Evolutionary conservation across 2,329 filamentous ascomycete species (phyloP), one percentile per base, ranked within the genome.

Genomic region (Tolypocladium ophioglossoides): DNA sequence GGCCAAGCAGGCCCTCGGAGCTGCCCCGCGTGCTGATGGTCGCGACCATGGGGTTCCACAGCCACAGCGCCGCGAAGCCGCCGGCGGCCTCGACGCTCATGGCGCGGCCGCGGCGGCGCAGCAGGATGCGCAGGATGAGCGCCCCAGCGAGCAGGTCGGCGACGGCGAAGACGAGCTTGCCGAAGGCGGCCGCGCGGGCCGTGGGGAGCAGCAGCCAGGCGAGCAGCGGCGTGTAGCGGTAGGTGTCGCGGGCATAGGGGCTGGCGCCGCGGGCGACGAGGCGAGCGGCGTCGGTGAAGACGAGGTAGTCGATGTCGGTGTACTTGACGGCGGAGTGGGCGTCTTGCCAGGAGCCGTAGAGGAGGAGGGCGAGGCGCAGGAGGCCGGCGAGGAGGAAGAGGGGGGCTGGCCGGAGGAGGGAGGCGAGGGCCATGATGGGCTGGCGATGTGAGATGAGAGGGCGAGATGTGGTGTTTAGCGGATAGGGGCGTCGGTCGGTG

Each of bases 261-360:
- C 88, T 89, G 49, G 74, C 72, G 4, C 81, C 81, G n/a, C 71
- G 74, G 4, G 84, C 73, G 46, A 89, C 71, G 70, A 87, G 92
- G 59, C 88, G 87, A 2, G 94, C 83, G 30, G 94, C 94, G 69
- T 97, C 92, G 50, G 94, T 97, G 76, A 99, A 99, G 69, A 99
- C 94, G 60, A 91, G 84, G 72, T 99, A 99, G 77, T 99, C 94
- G 64, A 99, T 96, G 72, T 99, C 94, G 52, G 94, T 99, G 76
- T 97, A 99, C 73, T 97, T 97, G 66, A 99, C 74, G 16, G 92
- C 85, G 9, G 91, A 95, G 72, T 91, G 79, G 56, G 89, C 86
- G 72, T 99, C 94, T 74, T 99, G 94, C 77, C 89, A 91, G 57
- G 90, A 81, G 55, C 94, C 92, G 69, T 97, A 97, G 64, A 95